These are phyloP conservation scores for Oxalis stricta DNA, from an alignment of 441 rosid genomes.

Conservation along the genomic window DNA sequence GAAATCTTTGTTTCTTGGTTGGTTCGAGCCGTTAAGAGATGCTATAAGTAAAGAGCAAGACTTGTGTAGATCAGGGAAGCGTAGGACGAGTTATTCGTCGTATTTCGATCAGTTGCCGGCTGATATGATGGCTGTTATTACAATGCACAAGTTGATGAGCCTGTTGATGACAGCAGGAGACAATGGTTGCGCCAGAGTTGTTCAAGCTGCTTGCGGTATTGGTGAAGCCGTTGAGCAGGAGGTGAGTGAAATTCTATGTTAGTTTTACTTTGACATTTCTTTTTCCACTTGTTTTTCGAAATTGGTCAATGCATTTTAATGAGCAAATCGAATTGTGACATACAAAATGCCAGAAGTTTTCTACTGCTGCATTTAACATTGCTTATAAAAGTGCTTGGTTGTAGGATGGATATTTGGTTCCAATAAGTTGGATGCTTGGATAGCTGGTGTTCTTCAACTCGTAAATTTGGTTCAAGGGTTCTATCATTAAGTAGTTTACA, in stretches of 20 bases:
- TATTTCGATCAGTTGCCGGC: constrained; percentile 61
- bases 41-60: constrained; percentile 66
- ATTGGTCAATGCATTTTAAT: neutral
- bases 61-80: constrained; percentile 33
- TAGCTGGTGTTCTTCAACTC: too few species aligned
- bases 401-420: too few species aligned
- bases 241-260: constrained; percentile 29
- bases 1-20: constrained; percentile 83
- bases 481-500: too few species aligned
- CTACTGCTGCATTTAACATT: too few species aligned
- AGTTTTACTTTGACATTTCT: constrained; percentile 8
- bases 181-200: constrained; percentile 62
- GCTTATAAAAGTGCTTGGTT: too few species aligned
- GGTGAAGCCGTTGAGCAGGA: constrained; percentile 94
- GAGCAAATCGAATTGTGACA: too few species aligned
- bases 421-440: too few species aligned
- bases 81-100: constrained; percentile 35
- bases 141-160: constrained; percentile 79
- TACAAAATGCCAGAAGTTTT: too few species aligned
- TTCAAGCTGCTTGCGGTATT: constrained; percentile 56
- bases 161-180: constrained; percentile 69
- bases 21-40: constrained; percentile 88
- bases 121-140: constrained; percentile 79
- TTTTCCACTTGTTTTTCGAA: constrained; percentile 2
- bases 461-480: too few species aligned